phyloP scores from a whole-genome alignment of 2,329 filamentous ascomycete genomes.

The Botrytis paeoniae region DNA sequence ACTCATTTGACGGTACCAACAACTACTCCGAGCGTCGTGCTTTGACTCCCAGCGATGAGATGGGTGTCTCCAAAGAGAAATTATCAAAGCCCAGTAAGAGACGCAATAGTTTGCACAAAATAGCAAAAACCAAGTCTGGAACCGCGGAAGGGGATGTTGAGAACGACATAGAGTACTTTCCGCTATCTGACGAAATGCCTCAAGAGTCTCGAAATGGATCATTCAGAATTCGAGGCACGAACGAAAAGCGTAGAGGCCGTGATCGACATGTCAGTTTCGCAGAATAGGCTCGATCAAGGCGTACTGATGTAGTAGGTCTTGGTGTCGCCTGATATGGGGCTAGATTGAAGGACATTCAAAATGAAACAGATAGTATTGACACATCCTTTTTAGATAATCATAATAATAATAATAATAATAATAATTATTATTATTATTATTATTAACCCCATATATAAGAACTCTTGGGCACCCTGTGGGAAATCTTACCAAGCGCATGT shows the following conservation, averaged over 20 bases:
- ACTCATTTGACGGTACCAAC: not conserved
- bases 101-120: not conserved
- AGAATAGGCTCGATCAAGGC: not conserved
- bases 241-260: not conserved
- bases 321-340: not conserved
- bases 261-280: slow-evolving; percentile 8
- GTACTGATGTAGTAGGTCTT: not conserved
- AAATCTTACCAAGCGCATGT: not conserved
- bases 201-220: not conserved
- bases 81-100: not conserved
- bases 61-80: not conserved
- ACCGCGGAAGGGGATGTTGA: not conserved
- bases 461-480: not conserved
- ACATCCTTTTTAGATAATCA: not conserved
- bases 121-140: not conserved
- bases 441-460: too few relatives aligned
- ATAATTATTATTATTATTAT: not conserved
- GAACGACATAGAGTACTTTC: not conserved
- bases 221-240: not conserved
- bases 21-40: not conserved
- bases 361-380: not conserved
- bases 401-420: too few relatives aligned
- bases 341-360: not conserved
- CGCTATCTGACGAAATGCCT: not conserved
- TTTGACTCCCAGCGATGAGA: not conserved